Conservation (phyloP, 148 eudicot genomes). For the Cornus suecica region DNA sequence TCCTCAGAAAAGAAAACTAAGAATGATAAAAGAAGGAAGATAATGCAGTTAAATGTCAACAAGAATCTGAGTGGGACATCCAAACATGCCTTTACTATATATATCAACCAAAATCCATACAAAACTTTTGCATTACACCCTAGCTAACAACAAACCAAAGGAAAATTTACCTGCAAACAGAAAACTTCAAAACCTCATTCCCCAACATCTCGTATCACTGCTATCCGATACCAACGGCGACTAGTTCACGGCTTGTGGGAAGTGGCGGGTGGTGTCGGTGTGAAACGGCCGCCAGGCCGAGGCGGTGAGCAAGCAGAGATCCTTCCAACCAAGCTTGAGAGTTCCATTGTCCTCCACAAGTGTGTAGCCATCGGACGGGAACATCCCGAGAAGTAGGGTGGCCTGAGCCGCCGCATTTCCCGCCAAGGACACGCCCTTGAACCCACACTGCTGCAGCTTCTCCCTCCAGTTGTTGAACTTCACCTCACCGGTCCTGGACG, state of each 20-base stretch:
- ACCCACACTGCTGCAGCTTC: slow-evolving; percentile 79
- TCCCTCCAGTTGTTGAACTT: slow-evolving; percentile 90
- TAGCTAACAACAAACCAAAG: too few species aligned
- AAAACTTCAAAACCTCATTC: background rate
- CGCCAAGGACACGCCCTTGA: slow-evolving; percentile 68
- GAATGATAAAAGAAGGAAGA: too few species aligned
- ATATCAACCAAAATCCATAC: too few species aligned
- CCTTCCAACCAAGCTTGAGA: slow-evolving; percentile 97
- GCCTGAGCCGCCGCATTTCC: slow-evolving; percentile 98
- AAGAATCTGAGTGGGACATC: too few species aligned
- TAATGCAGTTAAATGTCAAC: too few species aligned
- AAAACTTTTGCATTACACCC: too few species aligned
- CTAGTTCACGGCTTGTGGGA: background rate
- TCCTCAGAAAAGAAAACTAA: too few species aligned
- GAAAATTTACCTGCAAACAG: background rate
- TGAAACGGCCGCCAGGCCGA: slow-evolving; percentile 82
- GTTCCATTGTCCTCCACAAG: slow-evolving; percentile 88
- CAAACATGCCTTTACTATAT: too few species aligned
- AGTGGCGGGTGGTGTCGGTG: background rate
- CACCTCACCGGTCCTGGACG: slow-evolving; percentile 63
- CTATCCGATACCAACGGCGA: too few species aligned
- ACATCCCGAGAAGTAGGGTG: slow-evolving; percentile 88
- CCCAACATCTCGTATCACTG: background rate
- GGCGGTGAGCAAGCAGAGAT: slow-evolving; percentile 87
- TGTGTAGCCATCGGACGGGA: slow-evolving; percentile 91